Evolutionary conservation across 75 land plant genomes (phyloP).

Genomic region (Azolla pinnata): DNA sequence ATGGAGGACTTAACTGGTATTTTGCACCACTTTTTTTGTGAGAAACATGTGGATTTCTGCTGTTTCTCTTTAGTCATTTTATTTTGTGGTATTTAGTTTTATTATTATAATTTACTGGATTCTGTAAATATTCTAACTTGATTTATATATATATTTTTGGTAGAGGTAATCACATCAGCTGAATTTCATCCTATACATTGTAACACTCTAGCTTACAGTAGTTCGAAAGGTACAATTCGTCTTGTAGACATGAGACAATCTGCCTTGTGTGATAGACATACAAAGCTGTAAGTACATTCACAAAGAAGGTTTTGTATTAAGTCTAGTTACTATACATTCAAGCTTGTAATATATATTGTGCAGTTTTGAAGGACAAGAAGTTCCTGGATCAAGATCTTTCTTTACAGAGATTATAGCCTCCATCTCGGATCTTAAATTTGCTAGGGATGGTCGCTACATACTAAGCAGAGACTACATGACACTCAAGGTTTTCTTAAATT

Average conservation of each 20-base stretch:
- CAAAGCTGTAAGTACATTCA: constrained; percentile 54
- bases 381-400: constrained; percentile 79
- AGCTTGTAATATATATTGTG: not conserved
- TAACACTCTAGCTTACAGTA: constrained; percentile 86
- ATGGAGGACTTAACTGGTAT: constrained; percentile 95
- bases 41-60: no score
- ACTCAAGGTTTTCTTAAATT: constrained; percentile 48
- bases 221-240: constrained; percentile 88
- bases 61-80: no score
- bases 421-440: constrained; percentile 92
- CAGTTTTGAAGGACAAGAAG: constrained; percentile 93
- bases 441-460: constrained; percentile 72
- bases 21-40: no score
- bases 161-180: constrained; percentile 99
- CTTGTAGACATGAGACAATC: constrained; percentile 92
- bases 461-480: constrained; percentile 91
- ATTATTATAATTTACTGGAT: not conserved
- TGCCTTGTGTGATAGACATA: constrained; percentile 78
- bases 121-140: not conserved
- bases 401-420: constrained; percentile 98
- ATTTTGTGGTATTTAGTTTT: not conserved
- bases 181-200: constrained; percentile 93
- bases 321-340: no score
- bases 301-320: not conserved
- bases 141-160: not conserved